Evolutionary conservation across 495 filamentous ascomycete genomes (phyloP), one percentile per base, ranked within the genome.

Genomic region (Neurospora sp.): DNA sequence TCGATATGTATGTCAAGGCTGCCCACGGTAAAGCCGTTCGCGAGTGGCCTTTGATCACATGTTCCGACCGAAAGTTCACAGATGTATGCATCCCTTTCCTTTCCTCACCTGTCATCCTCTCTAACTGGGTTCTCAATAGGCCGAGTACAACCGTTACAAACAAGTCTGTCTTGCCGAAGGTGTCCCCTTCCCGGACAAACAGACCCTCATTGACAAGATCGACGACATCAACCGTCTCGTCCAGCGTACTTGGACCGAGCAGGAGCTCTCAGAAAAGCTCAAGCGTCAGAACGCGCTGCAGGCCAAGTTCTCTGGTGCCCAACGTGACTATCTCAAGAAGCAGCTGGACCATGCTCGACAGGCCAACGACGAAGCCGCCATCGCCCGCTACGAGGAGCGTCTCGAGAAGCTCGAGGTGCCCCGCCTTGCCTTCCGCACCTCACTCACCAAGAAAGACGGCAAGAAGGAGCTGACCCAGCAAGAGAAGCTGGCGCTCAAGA

Each of bases 91-190:
- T 35, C 20, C 35, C 41, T 44, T 16, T 41, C 8, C 39, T 47
- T 59, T 5, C 4, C 35, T 41, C 31, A 12, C 45, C 0, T 18
- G 16, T 18, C 0, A 14, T 18, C 45, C 12, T 68, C 16, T 10
- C 9, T 44, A 53, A 40, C 76, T 78, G 87, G 77, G 79, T 71
- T 12, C 65, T 8, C 71, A 53, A 65, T 71, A 95, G 92, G 80
- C 86, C 42, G 96, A 98, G 77, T 92, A 89, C 79, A 89, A 89
- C 71, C 93, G 92, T n/a, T 96, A 93, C 80, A 92, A 92, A 75
- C 88, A 89, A 72, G 90, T 89, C 37, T 88, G 93, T 81, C 82
- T 88, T 16, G 86, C 90, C 27, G 93, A 95, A 35, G 90, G 90
- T 73, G 82, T 91, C 69, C 83, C 90, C 20, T 80, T 96, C 42